Evolutionary conservation across 345 rosid genomes (phyloP).

Genomic region (Populus alba): DNA sequence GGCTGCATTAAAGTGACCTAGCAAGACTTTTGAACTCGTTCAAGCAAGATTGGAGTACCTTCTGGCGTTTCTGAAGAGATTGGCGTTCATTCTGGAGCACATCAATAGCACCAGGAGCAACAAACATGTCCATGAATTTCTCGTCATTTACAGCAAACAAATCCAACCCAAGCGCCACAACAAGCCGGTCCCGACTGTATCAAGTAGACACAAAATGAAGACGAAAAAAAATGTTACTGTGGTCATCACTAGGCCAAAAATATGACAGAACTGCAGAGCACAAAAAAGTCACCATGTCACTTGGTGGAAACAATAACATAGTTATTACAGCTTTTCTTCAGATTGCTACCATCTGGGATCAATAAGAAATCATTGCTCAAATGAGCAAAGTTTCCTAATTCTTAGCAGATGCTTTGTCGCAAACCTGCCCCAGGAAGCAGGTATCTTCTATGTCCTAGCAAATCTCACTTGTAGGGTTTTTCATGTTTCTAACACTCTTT

Average conservation of each 20-base stretch:
- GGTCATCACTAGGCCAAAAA: background rate
- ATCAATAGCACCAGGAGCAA: slow-evolving; percentile 86
- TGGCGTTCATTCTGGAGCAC: slow-evolving; percentile 64
- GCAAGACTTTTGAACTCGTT: slow-evolving; percentile 78
- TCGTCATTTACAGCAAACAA: slow-evolving; percentile 85
- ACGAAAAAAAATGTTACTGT: background rate
- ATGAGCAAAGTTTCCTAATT: background rate
- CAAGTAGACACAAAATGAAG: slow-evolving; percentile 1
- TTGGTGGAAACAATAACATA: background rate
- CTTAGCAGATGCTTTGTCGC: background rate
- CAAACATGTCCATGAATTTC: slow-evolving; percentile 93
- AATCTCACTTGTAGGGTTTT: no score
- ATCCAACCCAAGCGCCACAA: slow-evolving; percentile 82
- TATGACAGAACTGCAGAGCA: background rate
- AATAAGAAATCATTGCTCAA: background rate
- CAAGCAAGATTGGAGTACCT: slow-evolving; percentile 81
- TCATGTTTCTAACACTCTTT: no score
- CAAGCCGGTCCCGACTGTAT: slow-evolving; percentile 67
- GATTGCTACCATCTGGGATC: background rate
- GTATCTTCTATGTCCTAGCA: background rate
- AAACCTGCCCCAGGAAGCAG: background rate
- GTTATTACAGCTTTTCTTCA: background rate
- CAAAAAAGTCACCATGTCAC: background rate
- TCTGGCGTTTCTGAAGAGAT: slow-evolving; percentile 80
- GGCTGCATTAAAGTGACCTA: slow-evolving; percentile 49